Base-by-base conservation (phyloP, 176 grass and related monocot species). In the Lolium perenne region DNA sequence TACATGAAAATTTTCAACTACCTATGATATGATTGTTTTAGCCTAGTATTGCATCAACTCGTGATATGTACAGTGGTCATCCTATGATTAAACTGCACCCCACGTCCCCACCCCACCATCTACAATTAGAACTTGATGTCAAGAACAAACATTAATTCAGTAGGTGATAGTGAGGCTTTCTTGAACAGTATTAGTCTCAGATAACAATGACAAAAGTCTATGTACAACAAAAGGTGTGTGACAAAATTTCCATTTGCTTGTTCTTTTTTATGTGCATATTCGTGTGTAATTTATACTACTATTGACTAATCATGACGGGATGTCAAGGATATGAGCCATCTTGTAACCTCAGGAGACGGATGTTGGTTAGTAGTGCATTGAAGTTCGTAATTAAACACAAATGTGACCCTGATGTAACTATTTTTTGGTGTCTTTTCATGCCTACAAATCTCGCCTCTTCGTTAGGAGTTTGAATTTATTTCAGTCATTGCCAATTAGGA, bases 391-490 rank as follows among this genome's bases (percentile, higher is more conserved):
- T 29, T 5, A 20, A 68, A n/a, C 1, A 81, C 1, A 38, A 62
- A 20, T 68, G 12, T 51, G 32, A 40, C 1, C 47, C 8, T 16
- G 8, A 6, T 55, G 40, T 59, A 14, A 73, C 64, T 53, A 46
- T n/a, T 38, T 67, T 51, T 50, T 81, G 46, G 18, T 54, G 7
- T 67, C 3, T 69, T 54, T 38, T 53, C 17, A 81, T 81, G 46
- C 25, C 26, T 51, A 13, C 65, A 50, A 3, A 18, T 65, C 26
- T 20, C 60, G 0, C 8, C 5, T 13, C 16, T 66, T 50, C 29
- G 6, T 48, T 80, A 68, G 48, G 17, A 35, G 16, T 81, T 35
- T 81, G 79, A 50, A 50, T 66, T 50, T 45, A 67, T 81, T 66
- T 35, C 29, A 67, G 0, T 2, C 17, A 26, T 53, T 53, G 5